Evolutionary conservation across 768 basidiomycete species (phyloP), one percentile per base, ranked within the genome.

Genomic region (Mycena indigotica): DNA sequence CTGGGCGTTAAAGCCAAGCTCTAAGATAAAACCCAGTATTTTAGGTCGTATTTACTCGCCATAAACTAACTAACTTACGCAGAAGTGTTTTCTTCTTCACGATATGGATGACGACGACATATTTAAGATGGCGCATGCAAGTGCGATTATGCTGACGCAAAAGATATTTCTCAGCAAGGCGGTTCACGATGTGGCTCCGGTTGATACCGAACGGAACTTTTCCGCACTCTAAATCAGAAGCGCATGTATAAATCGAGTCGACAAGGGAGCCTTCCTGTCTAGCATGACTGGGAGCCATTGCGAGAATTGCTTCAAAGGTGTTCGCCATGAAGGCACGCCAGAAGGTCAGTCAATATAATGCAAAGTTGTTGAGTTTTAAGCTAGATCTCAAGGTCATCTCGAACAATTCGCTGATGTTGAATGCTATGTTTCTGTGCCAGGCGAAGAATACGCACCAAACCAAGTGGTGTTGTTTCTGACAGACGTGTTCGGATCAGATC

Each of bases 381-480:
- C n/a, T n/a, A n/a, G n/a, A n/a, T n/a, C n/a, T n/a, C n/a, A 25
- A 52, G 65, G 65, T 54, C 52, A 53, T 19, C 58, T 67, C 50
- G 71, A 74, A 56, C 64, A 66, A 24, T 71, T 80, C 52, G 71
- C 63, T 15, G 76, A 73, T 5, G 65, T 76, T 50, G 66, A 70
- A 17, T 72, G 69, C 55, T 80, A 80, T 58, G 72, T 79, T 50
- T 71, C 72, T 1, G 75, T 72, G 4, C 78, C 78, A 5, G 52
- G 67, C 19, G 68, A 59, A 44, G 72, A 77, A 46, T 75, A 73
- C 45, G 64, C 71, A 35, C 74, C 74, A 61, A 67, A 75, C 58
- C 77, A 77, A 62, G 77, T 71, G 19, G 51, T 81, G 28, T 65
- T 81, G 23, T 77, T 73, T 67, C 61, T 79, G 28, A 63, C 75